Evolutionary conservation across 148 eudicot genomes (phyloP).

Genomic region (Cornus controversa): DNA sequence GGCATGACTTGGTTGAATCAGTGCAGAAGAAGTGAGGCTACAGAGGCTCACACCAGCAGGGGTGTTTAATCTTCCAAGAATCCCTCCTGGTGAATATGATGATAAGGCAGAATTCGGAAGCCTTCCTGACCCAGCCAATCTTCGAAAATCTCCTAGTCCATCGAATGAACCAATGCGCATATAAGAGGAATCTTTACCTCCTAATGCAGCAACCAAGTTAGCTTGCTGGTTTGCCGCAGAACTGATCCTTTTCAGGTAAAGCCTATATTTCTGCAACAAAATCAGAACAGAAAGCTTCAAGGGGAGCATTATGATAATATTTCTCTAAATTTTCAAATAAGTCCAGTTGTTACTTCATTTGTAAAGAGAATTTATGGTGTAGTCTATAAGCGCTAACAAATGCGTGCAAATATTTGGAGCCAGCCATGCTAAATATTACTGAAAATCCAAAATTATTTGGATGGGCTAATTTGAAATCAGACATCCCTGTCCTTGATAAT

Average conservation of each 20-base stretch:
- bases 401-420: not conserved
- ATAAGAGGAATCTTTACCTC: conserved; percentile 40
- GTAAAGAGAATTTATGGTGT: not conserved
- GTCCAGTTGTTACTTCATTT: not conserved
- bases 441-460: not conserved
- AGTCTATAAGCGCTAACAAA: not conserved
- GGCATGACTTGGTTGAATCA: conserved; percentile 41
- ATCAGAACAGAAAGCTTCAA: not conserved
- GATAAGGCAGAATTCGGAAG: conserved; percentile 27
- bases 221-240: conserved; percentile 34
- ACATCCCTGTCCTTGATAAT: not conserved
- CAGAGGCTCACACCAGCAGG: conserved; percentile 46
- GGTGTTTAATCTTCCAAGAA: conserved; percentile 51
- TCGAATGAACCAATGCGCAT: conserved; percentile 46
- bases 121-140: conserved; percentile 43
- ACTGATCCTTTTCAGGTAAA: conserved; percentile 65
- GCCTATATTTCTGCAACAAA: conserved; percentile 81
- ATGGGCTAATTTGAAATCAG: not conserved
- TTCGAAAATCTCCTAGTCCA: conserved; percentile 50
- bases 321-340: not conserved
- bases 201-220: conserved; percentile 37
- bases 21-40: conserved; percentile 48
- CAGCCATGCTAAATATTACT: not conserved
- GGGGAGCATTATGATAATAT: not conserved
- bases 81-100: conserved; percentile 31